Conservation (phyloP, 768 basidiomycete genomes). For the Paxillus ammoniavirescens region DNA sequence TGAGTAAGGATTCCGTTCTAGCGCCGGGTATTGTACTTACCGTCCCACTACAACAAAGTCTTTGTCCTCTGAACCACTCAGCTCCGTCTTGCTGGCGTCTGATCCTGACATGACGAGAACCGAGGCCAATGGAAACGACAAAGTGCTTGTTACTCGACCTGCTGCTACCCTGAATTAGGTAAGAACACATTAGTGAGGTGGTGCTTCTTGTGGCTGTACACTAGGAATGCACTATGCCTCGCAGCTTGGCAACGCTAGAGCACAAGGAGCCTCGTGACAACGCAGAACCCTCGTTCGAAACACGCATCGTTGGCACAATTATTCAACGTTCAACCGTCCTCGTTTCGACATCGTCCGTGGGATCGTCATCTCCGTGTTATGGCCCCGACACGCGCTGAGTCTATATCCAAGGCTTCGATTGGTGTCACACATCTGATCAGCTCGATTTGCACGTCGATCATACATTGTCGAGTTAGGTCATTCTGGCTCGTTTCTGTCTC, state of each 20-base stretch:
- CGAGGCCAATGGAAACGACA: neutral
- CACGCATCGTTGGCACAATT: neutral
- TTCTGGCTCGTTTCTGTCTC: neutral
- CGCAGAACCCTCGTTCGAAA: neutral
- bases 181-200: neutral
- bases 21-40: conserved; percentile 6
- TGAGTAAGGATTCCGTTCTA: neutral
- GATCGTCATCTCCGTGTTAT: neutral
- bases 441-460: conserved; percentile 1
- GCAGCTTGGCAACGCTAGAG: neutral
- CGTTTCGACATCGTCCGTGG: neutral
- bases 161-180: neutral
- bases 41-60: conserved; percentile 25
- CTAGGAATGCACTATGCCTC: neutral
- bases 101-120: conserved; percentile 21
- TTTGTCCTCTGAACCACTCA: conserved; percentile 14
- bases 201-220: conserved; percentile 1
- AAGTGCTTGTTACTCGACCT: neutral
- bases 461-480: neutral
- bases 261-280: neutral
- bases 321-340: neutral
- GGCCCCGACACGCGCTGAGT: too few relatives aligned
- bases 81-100: conserved; percentile 7
- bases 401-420: neutral
- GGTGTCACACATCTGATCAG: neutral